Conservation (phyloP, 1,284 basidiomycete species). For the Phellopilus nigrolimitatus region DNA sequence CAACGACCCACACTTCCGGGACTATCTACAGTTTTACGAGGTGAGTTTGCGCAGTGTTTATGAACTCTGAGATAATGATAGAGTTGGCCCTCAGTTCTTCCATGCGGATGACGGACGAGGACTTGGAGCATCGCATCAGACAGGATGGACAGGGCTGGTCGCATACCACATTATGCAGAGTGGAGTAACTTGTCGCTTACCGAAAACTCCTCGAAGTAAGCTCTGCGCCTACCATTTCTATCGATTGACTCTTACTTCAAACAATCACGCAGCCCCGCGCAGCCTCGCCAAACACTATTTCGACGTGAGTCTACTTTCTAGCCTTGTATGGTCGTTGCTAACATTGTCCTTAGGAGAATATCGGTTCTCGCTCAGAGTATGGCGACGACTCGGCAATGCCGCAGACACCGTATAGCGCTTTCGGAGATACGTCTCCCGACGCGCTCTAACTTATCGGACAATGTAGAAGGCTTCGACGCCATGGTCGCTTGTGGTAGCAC, state of each 20-base stretch:
- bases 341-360: constrained; percentile 51
- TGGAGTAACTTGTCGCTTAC: constrained; percentile 77
- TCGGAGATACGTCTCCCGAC: constrained; percentile 76
- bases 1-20: constrained; percentile 92
- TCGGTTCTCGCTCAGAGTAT: constrained; percentile 65
- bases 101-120: constrained; percentile 90
- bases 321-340: background rate
- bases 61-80: constrained; percentile 7
- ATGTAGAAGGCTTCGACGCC: no score
- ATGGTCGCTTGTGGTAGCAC: no score
- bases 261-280: constrained; percentile 63
- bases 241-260: constrained; percentile 25
- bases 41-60: constrained; percentile 35
- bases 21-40: constrained; percentile 95
- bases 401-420: constrained; percentile 56
- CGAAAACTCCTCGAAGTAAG: constrained; percentile 84
- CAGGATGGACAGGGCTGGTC: constrained; percentile 93
- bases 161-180: constrained; percentile 90
- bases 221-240: constrained; percentile 21
- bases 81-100: constrained; percentile 66
- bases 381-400: constrained; percentile 62
- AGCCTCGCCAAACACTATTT: constrained; percentile 91
- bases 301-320: constrained; percentile 52
- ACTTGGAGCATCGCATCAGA: constrained; percentile 95
- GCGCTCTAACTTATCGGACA: no score